Evolutionary conservation across 202 grass and related monocot species (phyloP).

Genomic region (Carex sylvatica): DNA sequence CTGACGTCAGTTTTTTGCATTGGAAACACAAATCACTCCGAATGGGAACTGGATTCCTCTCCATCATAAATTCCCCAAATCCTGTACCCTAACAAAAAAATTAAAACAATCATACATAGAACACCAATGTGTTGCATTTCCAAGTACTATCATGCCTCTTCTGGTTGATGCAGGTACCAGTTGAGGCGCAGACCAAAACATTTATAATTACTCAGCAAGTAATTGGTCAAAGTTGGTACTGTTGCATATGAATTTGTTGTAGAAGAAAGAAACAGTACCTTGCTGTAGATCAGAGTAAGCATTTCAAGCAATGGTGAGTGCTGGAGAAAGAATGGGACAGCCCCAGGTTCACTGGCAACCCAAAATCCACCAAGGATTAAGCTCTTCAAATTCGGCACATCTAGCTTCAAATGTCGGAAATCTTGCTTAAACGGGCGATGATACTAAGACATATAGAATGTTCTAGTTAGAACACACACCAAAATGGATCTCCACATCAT

Average conservation of each 20-base stretch:
- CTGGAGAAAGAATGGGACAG: constrained; percentile 14
- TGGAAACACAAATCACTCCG: background rate
- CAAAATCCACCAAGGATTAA: constrained; percentile 29
- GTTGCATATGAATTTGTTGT: background rate
- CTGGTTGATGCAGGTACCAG: background rate
- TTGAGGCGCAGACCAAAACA: background rate
- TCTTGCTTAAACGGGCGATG: background rate
- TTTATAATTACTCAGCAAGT: background rate
- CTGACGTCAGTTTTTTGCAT: background rate
- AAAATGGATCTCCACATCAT: background rate
- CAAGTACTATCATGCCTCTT: background rate
- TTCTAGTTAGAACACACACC: background rate
- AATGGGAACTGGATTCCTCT: background rate
- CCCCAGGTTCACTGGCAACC: background rate
- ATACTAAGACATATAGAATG: background rate
- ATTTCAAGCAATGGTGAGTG: constrained; percentile 9
- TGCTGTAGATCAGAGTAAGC: constrained; percentile 1
- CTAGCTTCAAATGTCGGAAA: constrained; percentile 10
- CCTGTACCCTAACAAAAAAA: background rate
- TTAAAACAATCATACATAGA: background rate
- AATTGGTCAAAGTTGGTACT: background rate
- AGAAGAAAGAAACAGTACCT: background rate
- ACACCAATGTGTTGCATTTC: background rate
- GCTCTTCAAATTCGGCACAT: constrained; percentile 11
- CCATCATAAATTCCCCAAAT: background rate